Evolutionary conservation across 2,329 filamentous ascomycete species (phyloP).

Genomic region (Zelopaecilomyces penicillatus): DNA sequence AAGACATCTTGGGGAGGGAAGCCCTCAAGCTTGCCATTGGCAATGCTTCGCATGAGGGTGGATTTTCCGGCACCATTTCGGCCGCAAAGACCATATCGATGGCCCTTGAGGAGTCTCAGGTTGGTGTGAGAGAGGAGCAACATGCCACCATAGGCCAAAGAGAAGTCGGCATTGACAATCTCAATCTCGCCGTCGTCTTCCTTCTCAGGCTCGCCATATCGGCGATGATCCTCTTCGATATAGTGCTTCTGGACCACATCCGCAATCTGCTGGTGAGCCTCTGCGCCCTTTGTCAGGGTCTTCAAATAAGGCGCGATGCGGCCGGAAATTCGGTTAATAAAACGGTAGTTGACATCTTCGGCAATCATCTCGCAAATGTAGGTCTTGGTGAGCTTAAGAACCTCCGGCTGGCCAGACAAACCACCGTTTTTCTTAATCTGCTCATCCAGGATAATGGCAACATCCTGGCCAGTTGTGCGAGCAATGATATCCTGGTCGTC

Average conservation of each 20-base stretch:
- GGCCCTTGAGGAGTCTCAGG: constrained; percentile 85
- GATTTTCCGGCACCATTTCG: constrained; percentile 97
- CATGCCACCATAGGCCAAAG: constrained; percentile 95
- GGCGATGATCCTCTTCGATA: constrained; percentile 76
- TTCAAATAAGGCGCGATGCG: constrained; percentile 69
- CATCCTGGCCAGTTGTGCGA: constrained; percentile 63
- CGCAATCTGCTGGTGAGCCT: constrained; percentile 55
- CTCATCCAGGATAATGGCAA: constrained; percentile 64
- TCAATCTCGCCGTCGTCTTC: constrained; percentile 89
- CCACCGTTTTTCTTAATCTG: constrained; percentile 65
- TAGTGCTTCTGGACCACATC: constrained; percentile 70
- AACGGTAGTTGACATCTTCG: constrained; percentile 78
- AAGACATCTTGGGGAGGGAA: constrained; percentile 90
- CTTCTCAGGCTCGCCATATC: constrained; percentile 74
- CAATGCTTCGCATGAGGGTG: constrained; percentile 96
- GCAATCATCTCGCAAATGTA: constrained; percentile 81
- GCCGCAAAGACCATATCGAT: constrained; percentile 93
- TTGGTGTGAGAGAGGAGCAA: constrained; percentile 93
- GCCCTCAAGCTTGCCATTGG: constrained; percentile 90
- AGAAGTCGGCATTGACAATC: constrained; percentile 97
- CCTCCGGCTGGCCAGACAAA: constrained; percentile 47
- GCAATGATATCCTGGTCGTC: constrained; percentile 58
- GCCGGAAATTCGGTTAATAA: constrained; percentile 61
- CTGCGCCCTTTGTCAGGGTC: constrained; percentile 55
- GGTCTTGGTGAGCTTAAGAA: constrained; percentile 58